These are phyloP conservation scores for Cyclotella sp. DNA, from an alignment of 108 stramenopile genomes.

Conservation along the genomic window DNA sequence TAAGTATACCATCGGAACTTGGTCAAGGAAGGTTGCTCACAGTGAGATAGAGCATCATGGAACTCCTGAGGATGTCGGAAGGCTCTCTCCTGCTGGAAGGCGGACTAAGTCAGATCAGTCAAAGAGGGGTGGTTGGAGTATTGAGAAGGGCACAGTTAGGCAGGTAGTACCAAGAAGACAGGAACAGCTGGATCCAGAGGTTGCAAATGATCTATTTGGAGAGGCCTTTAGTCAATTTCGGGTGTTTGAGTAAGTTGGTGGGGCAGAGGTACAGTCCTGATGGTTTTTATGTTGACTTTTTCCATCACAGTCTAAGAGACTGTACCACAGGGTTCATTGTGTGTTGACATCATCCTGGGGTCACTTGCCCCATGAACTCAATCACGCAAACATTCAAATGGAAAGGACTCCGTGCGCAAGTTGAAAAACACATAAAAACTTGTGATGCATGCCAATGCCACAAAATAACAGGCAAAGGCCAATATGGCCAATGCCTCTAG, in stretches of 20 bases:
- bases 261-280: no score
- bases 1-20: background rate
- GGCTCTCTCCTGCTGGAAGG: background rate
- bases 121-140: background rate
- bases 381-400: no score
- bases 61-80: background rate
- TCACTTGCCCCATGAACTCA: no score
- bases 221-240: background rate
- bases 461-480: no score
- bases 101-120: background rate
- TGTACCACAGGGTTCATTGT: no score
- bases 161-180: background rate
- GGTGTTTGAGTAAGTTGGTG: background rate
- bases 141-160: background rate
- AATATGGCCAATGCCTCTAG: no score
- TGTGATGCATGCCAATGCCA: no score
- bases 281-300: no score
- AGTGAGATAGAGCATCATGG: background rate
- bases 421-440: no score
- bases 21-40: slow-evolving; percentile 1
- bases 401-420: no score
- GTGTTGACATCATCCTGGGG: no score
- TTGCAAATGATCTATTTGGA: background rate
- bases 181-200: background rate
- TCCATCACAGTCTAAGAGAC: no score